phyloP scores from a whole-genome alignment of 2,329 filamentous ascomycete genomes.

The Microdochium bolleyi region DNA sequence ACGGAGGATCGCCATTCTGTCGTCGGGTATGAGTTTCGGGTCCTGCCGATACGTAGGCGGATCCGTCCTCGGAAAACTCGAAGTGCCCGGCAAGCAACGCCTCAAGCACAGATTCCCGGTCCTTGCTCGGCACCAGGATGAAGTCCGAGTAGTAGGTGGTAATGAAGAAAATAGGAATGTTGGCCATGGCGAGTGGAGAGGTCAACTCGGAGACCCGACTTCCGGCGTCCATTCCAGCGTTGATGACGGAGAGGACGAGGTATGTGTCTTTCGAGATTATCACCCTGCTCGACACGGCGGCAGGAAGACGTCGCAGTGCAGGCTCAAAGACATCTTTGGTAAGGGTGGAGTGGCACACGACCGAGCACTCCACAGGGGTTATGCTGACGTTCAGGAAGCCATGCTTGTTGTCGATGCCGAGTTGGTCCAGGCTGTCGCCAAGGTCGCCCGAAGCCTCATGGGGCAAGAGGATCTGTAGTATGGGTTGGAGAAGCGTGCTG shows the following conservation, averaged over 20 bases:
- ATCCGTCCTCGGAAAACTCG: slow-evolving; percentile 67
- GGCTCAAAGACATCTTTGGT: slow-evolving; percentile 70
- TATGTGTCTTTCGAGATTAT: slow-evolving; percentile 78
- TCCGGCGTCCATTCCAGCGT: slow-evolving; percentile 83
- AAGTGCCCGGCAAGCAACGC: slow-evolving; percentile 76
- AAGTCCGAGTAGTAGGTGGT: slow-evolving; percentile 98
- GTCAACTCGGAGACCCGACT: slow-evolving; percentile 88
- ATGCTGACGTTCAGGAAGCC: slow-evolving; percentile 90
- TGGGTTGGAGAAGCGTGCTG: slow-evolving; percentile 72
- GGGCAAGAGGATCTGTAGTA: slow-evolving; percentile 77
- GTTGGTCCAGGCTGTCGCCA: slow-evolving; percentile 19
- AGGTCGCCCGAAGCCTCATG: slow-evolving; percentile 29
- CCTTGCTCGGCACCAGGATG: slow-evolving; percentile 77
- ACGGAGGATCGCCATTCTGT: slow-evolving; percentile 37
- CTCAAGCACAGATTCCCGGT: slow-evolving; percentile 64
- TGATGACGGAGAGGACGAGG: slow-evolving; percentile 82
- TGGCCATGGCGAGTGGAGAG: slow-evolving; percentile 80
- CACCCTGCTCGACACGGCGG: slow-evolving; percentile 43
- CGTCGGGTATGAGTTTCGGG: slow-evolving; percentile 26
- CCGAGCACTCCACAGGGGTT: slow-evolving; percentile 84
- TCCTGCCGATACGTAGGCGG: slow-evolving; percentile 56
- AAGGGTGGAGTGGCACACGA: slow-evolving; percentile 76
- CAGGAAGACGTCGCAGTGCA: slow-evolving; percentile 55
- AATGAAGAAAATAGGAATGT: slow-evolving; percentile 97
- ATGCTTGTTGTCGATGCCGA: slow-evolving; percentile 50